Conservation (phyloP, 1,284 basidiomycete genomes). For the Ustilago nuda region DNA sequence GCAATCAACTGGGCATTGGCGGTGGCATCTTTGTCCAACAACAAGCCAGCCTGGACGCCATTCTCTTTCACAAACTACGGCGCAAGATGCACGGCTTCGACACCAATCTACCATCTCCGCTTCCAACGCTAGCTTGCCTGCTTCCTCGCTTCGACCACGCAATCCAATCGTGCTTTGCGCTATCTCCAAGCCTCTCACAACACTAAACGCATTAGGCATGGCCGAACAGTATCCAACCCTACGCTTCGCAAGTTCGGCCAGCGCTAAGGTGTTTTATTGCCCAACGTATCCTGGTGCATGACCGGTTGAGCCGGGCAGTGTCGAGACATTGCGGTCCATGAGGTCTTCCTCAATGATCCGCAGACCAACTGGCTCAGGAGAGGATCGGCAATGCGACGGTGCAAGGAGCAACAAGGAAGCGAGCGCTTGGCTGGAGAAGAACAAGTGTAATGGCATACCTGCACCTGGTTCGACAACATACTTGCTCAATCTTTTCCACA, state of each 20-base stretch:
- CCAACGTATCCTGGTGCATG: conserved; percentile 29
- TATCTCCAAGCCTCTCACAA: neutral
- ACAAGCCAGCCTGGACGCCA: conserved; percentile 3
- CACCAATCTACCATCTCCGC: neutral
- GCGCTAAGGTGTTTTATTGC: conserved; percentile 12
- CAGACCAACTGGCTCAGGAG: too few relatives aligned
- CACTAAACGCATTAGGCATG: conserved; percentile 6
- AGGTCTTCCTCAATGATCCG: neutral
- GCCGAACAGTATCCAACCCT: conserved; percentile 1
- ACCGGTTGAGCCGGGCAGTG: conserved; percentile 12
- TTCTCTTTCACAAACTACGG: conserved; percentile 8
- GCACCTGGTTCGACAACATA: too few relatives aligned
- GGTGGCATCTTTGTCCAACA: conserved; percentile 15
- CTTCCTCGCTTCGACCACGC: neutral
- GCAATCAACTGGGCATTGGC: conserved; percentile 19
- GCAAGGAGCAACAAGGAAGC: too few relatives aligned
- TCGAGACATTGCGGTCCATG: conserved; percentile 12
- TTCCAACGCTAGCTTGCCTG: neutral
- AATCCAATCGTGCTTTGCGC: neutral
- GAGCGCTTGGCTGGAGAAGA: too few relatives aligned
- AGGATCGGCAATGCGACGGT: too few relatives aligned
- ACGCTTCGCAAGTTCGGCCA: conserved; percentile 12
- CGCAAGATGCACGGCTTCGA: conserved; percentile 2
- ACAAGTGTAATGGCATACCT: too few relatives aligned
- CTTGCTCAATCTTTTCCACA: too few relatives aligned